Conservation (phyloP, 2,329 filamentous ascomycete species). For the Lachnellula suecica region DNA sequence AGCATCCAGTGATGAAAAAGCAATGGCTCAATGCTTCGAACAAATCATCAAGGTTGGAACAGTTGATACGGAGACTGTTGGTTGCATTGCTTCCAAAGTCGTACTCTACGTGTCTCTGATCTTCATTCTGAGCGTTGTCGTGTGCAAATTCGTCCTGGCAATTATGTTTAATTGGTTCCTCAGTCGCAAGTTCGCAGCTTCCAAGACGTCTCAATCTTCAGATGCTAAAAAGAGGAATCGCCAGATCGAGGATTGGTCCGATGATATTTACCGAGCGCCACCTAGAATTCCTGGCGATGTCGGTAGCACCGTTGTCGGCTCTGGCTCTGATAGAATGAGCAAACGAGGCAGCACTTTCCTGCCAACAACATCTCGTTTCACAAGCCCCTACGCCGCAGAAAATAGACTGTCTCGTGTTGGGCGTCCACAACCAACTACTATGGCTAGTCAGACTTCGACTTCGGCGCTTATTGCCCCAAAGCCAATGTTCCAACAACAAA, state of each 20-base stretch:
- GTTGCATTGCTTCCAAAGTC: conserved; percentile 95
- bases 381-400: conserved; percentile 81
- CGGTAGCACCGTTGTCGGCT: conserved; percentile 60
- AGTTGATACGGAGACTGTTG: conserved; percentile 92
- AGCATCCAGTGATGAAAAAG: conserved; percentile 72
- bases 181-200: conserved; percentile 78
- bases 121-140: conserved; percentile 88
- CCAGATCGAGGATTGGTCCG: conserved; percentile 97
- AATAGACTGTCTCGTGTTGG: conserved; percentile 53
- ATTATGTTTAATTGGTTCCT: conserved; percentile 96
- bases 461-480: conserved; percentile 70
- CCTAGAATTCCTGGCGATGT: conserved; percentile 76
- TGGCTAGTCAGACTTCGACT: conserved; percentile 82
- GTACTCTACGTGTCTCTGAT: conserved; percentile 91
- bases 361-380: conserved; percentile 92
- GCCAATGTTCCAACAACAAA: conserved; percentile 68
- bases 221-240: conserved; percentile 82
- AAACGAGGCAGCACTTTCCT: conserved; percentile 84
- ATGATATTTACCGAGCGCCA: conserved; percentile 94
- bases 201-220: conserved; percentile 79
- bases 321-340: conserved; percentile 65
- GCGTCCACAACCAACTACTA: conserved; percentile 73
- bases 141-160: conserved; percentile 83
- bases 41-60: conserved; percentile 95
- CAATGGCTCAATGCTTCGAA: conserved; percentile 80